Evolutionary conservation across 208 protist species (phyloP), one percentile per base, ranked within the genome.

Genomic region (Vickermania spadyakhi): DNA sequence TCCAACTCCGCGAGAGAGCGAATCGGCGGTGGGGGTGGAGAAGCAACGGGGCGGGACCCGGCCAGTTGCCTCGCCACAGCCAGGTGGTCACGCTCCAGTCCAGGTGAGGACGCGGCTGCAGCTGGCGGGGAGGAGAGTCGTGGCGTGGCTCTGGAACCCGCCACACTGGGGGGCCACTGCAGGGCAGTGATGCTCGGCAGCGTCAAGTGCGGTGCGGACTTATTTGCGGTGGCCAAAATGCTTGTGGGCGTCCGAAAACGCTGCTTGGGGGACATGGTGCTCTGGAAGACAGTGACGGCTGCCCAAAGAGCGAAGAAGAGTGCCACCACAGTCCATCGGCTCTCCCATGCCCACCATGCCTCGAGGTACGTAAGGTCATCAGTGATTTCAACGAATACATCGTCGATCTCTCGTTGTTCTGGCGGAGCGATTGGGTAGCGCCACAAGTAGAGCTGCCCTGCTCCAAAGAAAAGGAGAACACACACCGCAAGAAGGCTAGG

Each of bases 1-100:
- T 76, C 56, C 0, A 87, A 54, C 26, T 83, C 76, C 5, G 51
- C 64, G 29, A 66, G 31, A 0, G 69, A 64, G 28, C 81, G 70
- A 63, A 84, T 81, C 1, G 81, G 71, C 0, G 70, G 70, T n/a
- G n/a, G n/a, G n/a, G n/a, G n/a, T n/a, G n/a, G n/a, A n/a, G n/a
- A n/a, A n/a, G n/a, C n/a, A 30, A 50, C 49, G 1, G 65, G 42
- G 29, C 65, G 71, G 49, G 70, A 53, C 41, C 28, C 25, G 3
- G 57, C 14, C n/a, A n/a, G n/a, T n/a, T n/a, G n/a, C n/a, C n/a
- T n/a, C n/a, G n/a, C n/a, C n/a, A n/a, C n/a, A n/a, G n/a, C n/a
- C n/a, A n/a, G n/a, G n/a, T n/a, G n/a, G n/a, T n/a, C n/a, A n/a
- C n/a, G n/a, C n/a, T n/a, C n/a, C n/a, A n/a, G n/a, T 31, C 31